Conservation (phyloP, 805 yeast species). For the Candida glaebosa region DNA sequence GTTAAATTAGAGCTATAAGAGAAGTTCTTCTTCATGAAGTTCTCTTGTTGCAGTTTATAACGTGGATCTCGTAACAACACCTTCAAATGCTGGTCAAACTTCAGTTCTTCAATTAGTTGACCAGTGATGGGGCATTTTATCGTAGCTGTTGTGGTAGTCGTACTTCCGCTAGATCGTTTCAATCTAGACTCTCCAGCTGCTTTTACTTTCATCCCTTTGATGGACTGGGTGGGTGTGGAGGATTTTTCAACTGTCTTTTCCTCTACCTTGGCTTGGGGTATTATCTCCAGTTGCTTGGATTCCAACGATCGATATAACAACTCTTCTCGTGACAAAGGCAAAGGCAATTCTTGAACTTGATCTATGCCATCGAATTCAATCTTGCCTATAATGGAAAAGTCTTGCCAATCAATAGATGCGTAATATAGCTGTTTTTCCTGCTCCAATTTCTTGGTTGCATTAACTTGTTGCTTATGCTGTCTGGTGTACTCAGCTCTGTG, state of each 20-base stretch:
- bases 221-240: neutral
- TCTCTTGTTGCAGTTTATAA: conserved; percentile 64
- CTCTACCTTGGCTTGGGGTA: conserved; percentile 14
- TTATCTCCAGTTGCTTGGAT: conserved; percentile 38
- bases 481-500: conserved; percentile 54
- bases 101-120: conserved; percentile 60
- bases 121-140: conserved; percentile 82
- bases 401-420: conserved; percentile 86
- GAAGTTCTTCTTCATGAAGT: conserved; percentile 56
- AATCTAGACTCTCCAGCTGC: conserved; percentile 69
- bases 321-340: conserved; percentile 56
- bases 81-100: conserved; percentile 69
- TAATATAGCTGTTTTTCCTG: conserved; percentile 43
- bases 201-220: conserved; percentile 58
- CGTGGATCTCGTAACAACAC: conserved; percentile 73
- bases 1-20: conserved; percentile 45
- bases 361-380: conserved; percentile 63
- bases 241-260: conserved; percentile 6
- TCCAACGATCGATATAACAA: conserved; percentile 60
- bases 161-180: conserved; percentile 18
- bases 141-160: neutral
- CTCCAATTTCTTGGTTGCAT: conserved; percentile 18
- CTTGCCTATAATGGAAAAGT: conserved; percentile 68
- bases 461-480: conserved; percentile 25
- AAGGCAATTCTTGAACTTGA: conserved; percentile 50